Evolutionary conservation across 1,284 basidiomycete species (phyloP), one percentile per base, ranked within the genome.

Genomic region (Sphaerobolus stellatus): DNA sequence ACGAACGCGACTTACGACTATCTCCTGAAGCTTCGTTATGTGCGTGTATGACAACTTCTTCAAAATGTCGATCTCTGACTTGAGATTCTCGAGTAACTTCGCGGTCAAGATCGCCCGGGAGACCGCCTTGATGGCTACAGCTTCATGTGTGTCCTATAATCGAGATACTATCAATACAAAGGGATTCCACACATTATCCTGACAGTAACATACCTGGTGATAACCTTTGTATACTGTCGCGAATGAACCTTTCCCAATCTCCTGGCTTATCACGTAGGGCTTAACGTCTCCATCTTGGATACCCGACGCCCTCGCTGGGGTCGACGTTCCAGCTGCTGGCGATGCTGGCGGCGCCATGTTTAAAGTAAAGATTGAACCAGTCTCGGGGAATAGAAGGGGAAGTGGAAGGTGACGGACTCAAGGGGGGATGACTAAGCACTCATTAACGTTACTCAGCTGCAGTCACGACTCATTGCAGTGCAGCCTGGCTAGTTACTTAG

Each of bases 11-110:
- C 85, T 54, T 68, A 89, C 86, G 57, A 98, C 85, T 64, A 98
- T 97, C 68, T 98, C 94, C 54, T 93, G 84, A 24, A 99, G 81
- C 61, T 88, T 87, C 28, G 97, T 98, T 54, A 99, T 91, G 74
- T 98, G 94, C 51, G 89, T 81, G 70, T 99, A 94, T 18, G 89
- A 90, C 56, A 98, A 83, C 3, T 88, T 86, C 76, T 98, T 98
- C 64, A 99, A 84, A 61, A 99, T 98, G 61, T 92, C 88, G 61
- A 99, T 98, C 78, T 99, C 96, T 64, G 89, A 93, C 70, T 98
- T 93, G 28, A 99, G 83, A 67, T 98, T 99, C 71, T 98, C 95
- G 56, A 98, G 86, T 22, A 98, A 83, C 75, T 98, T 99, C 24
- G 88, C 78, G 24, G 89, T 94, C 30, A 99, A 84, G 63, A 90